These are phyloP conservation scores for Curvularia sp. DNA, from an alignment of 2,329 filamentous ascomycete genomes.

Conservation along the genomic window DNA sequence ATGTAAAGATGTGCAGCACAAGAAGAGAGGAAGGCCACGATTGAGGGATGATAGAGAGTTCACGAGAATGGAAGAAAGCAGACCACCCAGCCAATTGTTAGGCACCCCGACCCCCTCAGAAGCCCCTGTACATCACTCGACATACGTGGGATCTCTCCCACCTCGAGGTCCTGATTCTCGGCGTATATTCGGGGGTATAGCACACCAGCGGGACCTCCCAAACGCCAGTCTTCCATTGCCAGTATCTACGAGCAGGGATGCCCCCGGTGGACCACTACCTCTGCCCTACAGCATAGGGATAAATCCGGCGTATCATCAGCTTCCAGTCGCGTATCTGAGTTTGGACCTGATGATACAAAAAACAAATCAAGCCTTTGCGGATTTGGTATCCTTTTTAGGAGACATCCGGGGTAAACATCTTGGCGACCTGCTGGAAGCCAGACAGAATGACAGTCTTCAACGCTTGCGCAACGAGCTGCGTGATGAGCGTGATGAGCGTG, in stretches of 20 bases:
- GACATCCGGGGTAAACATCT: constrained; percentile 52
- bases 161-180: constrained; percentile 37
- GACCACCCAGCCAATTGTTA: constrained; percentile 37
- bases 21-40: constrained; percentile 80
- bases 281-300: constrained; percentile 34
- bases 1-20: constrained; percentile 84
- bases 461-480: constrained; percentile 55
- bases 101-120: constrained; percentile 35
- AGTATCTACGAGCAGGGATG: constrained; percentile 25
- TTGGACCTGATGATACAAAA: constrained; percentile 58
- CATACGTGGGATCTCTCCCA: constrained; percentile 30
- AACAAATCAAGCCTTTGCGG: constrained; percentile 55
- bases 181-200: constrained; percentile 27
- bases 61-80: constrained; percentile 40
- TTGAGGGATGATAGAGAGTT: constrained; percentile 66
- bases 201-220: constrained; percentile 28
- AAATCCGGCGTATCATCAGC: constrained; percentile 38
- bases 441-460: constrained; percentile 54
- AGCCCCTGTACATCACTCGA: constrained; percentile 30
- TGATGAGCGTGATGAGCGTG: constrained; percentile 56
- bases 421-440: constrained; percentile 53
- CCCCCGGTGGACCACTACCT: constrained; percentile 20
- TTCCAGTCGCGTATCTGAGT: constrained; percentile 55
- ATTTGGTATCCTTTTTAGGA: constrained; percentile 51
- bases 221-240: constrained; percentile 25